A percentile compares a stretch with the other conserved stretches of the same genome.
Conservation (phyloP, 2,329 filamentous ascomycete species). For the Sporothrix brasiliensis region DNA sequence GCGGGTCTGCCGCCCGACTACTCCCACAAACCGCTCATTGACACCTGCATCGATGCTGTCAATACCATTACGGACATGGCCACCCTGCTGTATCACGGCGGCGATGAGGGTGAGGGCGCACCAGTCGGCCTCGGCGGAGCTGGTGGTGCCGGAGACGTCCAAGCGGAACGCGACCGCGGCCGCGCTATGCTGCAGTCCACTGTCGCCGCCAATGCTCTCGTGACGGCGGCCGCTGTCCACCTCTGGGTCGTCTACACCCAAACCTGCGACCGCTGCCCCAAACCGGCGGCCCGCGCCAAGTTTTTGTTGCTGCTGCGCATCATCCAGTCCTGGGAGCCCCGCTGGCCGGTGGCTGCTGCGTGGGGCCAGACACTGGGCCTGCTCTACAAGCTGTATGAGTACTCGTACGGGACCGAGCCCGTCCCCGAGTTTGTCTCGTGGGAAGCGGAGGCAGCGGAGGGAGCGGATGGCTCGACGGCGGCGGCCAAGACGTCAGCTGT, state of each 20-base stretch:
- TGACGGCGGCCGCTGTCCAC: conserved; percentile 21
- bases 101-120: background rate
- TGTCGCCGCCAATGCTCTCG: background rate
- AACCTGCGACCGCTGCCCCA: conserved; percentile 29
- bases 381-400: conserved; percentile 31
- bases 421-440: conserved; percentile 18
- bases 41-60: conserved; percentile 17
- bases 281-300: conserved; percentile 20
- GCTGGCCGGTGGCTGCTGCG: conserved; percentile 26
- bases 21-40: conserved; percentile 2
- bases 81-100: background rate
- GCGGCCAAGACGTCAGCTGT: background rate
- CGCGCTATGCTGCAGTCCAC: conserved; percentile 11
- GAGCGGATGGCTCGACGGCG: background rate
- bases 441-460: background rate
- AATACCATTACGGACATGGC: conserved; percentile 20
- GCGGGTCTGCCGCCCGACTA: conserved; percentile 13
- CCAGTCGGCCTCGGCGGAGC: too few species aligned
- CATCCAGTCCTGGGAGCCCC: conserved; percentile 26
- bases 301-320: conserved; percentile 16
- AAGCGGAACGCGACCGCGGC: background rate
- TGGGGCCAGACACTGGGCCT: conserved; percentile 27
- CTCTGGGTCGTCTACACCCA: conserved; percentile 29
- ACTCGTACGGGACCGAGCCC: conserved; percentile 24
- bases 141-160: background rate